Conservation (phyloP, 2,329 filamentous ascomycete species). For the Pseudophaeomoniella oleicola region DNA sequence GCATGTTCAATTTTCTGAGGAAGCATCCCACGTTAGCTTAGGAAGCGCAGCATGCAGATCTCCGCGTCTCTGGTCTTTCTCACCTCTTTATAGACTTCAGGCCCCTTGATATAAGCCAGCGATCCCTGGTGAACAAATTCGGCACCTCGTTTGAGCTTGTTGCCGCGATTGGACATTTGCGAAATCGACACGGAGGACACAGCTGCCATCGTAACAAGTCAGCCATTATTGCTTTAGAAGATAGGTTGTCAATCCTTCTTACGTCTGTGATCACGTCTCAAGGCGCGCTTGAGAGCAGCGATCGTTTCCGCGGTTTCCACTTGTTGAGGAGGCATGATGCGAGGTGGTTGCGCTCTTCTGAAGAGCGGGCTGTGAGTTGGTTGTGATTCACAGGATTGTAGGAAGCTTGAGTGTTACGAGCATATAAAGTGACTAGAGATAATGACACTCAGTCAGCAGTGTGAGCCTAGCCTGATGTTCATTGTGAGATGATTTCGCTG, state of each 20-base stretch:
- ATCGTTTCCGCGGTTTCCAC: constrained; percentile 36
- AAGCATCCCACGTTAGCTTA: background rate
- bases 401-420: background rate
- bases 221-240: background rate
- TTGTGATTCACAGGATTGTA: background rate
- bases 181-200: constrained; percentile 36
- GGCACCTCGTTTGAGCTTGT: constrained; percentile 46
- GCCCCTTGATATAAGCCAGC: constrained; percentile 35
- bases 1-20: constrained; percentile 44
- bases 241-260: constrained; percentile 6
- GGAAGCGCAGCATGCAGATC: constrained; percentile 1
- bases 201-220: constrained; percentile 5
- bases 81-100: constrained; percentile 42
- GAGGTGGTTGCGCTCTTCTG: background rate
- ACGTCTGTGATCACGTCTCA: constrained; percentile 33
- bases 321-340: constrained; percentile 12
- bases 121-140: constrained; percentile 40
- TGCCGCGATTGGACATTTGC: constrained; percentile 42
- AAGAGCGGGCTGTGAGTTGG: background rate
- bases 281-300: constrained; percentile 37
- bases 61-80: constrained; percentile 5
- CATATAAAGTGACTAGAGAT: background rate
- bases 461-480: background rate
- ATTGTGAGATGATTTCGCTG: background rate
- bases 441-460: background rate